Base-by-base conservation (phyloP, 2,329 filamentous ascomycete genomes). In the Massarina eburnea region DNA sequence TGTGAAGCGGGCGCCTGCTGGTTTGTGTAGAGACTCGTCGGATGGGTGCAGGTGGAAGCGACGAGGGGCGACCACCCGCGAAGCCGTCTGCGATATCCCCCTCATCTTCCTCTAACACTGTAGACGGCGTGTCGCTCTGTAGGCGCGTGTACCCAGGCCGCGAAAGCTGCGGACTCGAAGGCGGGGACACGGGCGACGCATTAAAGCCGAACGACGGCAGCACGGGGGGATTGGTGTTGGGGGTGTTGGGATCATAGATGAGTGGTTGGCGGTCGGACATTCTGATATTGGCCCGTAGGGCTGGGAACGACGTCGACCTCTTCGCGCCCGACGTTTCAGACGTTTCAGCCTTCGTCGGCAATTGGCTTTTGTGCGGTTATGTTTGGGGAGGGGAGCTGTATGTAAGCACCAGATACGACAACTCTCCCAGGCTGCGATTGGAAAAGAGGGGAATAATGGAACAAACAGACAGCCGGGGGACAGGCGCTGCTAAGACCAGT, bases 91-190 rank as follows among this genome's bases (percentile, higher is more conserved):
- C 55, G 19, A 64, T 57, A 42, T 67, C 51, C 35, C 65, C 69
- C 27, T 66, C 68, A 15, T 68, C 60, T 24, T 67, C 62, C 29
- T 66, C 62, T 17, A 47, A 37, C 36, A 64, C 52, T 7, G 60
- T 61, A 24, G 64, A 53, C 5, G 58, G 55, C 10, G 57, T 49
- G 41, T 71, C 66, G 48, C 64, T 70, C 17, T 61, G 59, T 9
- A 72, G 57, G 44, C 68, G 59, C 21, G 64, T 50, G 48, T 72
- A 71, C 27, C 60, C 64, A 2, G 71, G 64, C 39, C 68, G 61
- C 29, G 67, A 62, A 50, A 35, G 47, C 24, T 58, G 52, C 19
- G 63, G 59, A 39, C 54, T 58, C 8, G 55, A 45, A 3, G 58
- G 52, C 8, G 59, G 59, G 32, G 60, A 49, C 10, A 52, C 46